Percentiles rank a stretch among this genome's conserved stretches.
Conservation (phyloP, 2,329 filamentous ascomycete genomes). For the Fusarium vanettenii region DNA sequence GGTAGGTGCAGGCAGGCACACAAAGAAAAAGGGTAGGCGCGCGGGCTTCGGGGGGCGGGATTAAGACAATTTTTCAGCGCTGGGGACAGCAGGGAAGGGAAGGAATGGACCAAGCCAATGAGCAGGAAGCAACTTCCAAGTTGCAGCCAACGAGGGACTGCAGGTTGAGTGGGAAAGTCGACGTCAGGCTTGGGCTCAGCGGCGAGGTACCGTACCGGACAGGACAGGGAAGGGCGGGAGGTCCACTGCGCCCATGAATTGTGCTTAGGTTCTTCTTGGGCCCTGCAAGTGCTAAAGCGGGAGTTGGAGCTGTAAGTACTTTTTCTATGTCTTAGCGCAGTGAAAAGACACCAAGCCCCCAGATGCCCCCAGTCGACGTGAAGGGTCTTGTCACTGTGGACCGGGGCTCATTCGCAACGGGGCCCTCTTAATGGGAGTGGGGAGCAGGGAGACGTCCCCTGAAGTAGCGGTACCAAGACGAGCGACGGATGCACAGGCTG, state of each 20-base stretch:
- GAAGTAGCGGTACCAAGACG: constrained; percentile 28
- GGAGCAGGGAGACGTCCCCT: constrained; percentile 11
- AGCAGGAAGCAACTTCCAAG: constrained; percentile 16
- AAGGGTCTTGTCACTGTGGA: constrained; percentile 33
- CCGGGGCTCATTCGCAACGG: neutral
- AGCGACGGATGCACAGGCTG: neutral
- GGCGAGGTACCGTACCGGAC: constrained; percentile 3
- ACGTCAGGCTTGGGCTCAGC: constrained; percentile 29
- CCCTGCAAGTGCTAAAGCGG: constrained; percentile 17
- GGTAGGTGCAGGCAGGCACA: constrained; percentile 30
- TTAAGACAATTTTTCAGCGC: constrained; percentile 43
- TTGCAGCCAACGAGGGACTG: constrained; percentile 29
- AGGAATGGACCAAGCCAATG: constrained; percentile 36
- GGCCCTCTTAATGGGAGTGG: constrained; percentile 29
- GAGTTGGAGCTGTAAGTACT: constrained; percentile 16
- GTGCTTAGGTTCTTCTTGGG: constrained; percentile 33
- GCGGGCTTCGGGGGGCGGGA: constrained; percentile 37
- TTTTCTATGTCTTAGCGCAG: constrained; percentile 24
- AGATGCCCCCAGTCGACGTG: constrained; percentile 29
- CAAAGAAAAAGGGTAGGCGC: constrained; percentile 34
- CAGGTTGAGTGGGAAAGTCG: constrained; percentile 36
- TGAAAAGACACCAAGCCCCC: constrained; percentile 26
- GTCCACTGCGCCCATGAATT: constrained; percentile 31
- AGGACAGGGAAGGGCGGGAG: constrained; percentile 29
- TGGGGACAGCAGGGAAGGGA: constrained; percentile 34